phyloP scores from a whole-genome alignment of 352 stramenopile genomes.

The Pythium biforme region DNA sequence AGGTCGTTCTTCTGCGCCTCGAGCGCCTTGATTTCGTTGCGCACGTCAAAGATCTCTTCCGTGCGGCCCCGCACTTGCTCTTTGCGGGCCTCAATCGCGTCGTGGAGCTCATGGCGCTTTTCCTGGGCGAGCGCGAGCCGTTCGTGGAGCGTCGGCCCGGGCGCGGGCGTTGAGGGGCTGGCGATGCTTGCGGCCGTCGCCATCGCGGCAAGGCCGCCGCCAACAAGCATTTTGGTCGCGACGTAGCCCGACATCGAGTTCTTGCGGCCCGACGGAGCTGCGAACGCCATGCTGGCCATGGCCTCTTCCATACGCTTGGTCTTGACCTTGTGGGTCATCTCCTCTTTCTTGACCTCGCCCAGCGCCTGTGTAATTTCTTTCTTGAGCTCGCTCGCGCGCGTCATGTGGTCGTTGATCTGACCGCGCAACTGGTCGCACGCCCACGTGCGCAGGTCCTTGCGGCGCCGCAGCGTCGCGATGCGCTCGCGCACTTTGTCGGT shows the following conservation, averaged over 20 bases:
- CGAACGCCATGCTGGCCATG: conserved; percentile 9
- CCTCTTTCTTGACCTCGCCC: conserved; percentile 54
- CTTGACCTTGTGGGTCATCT: conserved; percentile 50
- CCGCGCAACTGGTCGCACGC: conserved; percentile 53
- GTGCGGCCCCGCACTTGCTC: conserved; percentile 39
- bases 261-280: conserved; percentile 11
- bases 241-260: conserved; percentile 23
- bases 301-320: conserved; percentile 52
- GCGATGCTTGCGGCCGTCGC: conserved; percentile 14
- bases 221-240: conserved; percentile 16
- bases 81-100: conserved; percentile 35
- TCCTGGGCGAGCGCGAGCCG: conserved; percentile 23
- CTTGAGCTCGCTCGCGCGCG: conserved; percentile 57
- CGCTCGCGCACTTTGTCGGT: conserved; percentile 37
- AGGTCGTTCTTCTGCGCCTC: conserved; percentile 32
- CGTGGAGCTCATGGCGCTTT: conserved; percentile 10
- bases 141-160: conserved; percentile 1
- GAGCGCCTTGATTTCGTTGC: conserved; percentile 36
- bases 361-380: conserved; percentile 46
- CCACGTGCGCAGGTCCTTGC: conserved; percentile 50
- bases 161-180: background rate
- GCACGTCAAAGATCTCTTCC: conserved; percentile 64
- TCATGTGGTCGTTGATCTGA: conserved; percentile 53
- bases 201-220: conserved; percentile 20
- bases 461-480: conserved; percentile 37